Evolutionary conservation across 371 early-diverging fungal species (phyloP).

Genomic region (Apophysomyces ossiformis): DNA sequence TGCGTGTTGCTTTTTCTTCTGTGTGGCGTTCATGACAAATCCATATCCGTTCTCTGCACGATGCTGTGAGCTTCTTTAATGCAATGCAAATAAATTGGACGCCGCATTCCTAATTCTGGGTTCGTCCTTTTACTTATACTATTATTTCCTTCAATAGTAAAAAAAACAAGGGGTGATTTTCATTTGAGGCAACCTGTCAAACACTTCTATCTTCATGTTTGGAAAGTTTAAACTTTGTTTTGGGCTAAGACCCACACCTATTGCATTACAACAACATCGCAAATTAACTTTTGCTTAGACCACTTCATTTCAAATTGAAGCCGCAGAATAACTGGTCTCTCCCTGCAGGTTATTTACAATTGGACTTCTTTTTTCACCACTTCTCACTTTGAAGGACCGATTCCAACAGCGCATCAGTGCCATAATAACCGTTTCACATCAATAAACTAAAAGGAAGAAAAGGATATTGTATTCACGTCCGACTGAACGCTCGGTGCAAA

Average conservation of each 20-base stretch:
- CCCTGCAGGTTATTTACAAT: no score
- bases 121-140: neutral
- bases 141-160: neutral
- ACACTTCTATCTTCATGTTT: neutral
- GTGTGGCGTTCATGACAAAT: neutral
- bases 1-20: neutral
- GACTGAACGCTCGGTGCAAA: slow-evolving; percentile 1
- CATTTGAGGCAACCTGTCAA: neutral
- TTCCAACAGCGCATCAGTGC: no score
- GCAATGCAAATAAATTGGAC: slow-evolving; percentile 6
- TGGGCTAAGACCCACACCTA: neutral
- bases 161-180: neutral
- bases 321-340: no score
- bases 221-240: neutral
- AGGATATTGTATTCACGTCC: neutral
- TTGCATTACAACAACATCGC: neutral
- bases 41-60: neutral
- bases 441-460: neutral
- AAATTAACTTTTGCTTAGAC: neutral
- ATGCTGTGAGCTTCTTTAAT: neutral
- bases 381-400: no score
- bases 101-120: slow-evolving; percentile 8
- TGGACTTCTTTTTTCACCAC: no score
- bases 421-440: no score
- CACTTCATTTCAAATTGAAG: no score